phyloP scores from a whole-genome alignment of 2,329 filamentous ascomycete genomes.

The Aspergillus sclerotialis region DNA sequence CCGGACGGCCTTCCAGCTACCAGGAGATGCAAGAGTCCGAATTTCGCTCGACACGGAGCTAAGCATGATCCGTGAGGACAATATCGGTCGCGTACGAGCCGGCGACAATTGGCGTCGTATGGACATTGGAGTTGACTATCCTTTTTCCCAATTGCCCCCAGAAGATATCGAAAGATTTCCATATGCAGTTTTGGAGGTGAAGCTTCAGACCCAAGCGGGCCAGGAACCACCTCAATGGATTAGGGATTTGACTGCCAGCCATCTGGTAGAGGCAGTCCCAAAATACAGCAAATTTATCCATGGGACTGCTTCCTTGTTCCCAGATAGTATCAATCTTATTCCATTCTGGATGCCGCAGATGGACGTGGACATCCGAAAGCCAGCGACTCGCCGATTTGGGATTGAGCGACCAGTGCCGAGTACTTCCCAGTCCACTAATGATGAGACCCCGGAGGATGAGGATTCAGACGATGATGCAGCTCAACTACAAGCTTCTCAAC shows the following conservation, averaged over 20 bases:
- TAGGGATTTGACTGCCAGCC: constrained; percentile 81
- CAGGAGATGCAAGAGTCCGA: constrained; percentile 89
- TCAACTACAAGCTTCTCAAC: constrained; percentile 4
- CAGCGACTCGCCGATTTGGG: constrained; percentile 78
- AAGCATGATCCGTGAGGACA: constrained; percentile 92
- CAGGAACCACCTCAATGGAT: constrained; percentile 97
- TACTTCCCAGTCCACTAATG: constrained; percentile 68
- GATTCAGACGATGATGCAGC: constrained; percentile 55
- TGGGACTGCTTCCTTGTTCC: constrained; percentile 81
- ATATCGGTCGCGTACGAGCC: constrained; percentile 65
- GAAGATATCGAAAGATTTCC: constrained; percentile 88
- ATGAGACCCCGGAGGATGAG: constrained; percentile 66
- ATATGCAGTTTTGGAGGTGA: constrained; percentile 93
- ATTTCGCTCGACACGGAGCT: constrained; percentile 96
- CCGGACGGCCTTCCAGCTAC: constrained; percentile 93
- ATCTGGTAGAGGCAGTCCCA: constrained; percentile 95
- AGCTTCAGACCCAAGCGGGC: constrained; percentile 90
- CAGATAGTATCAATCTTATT: constrained; percentile 76
- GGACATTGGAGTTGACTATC: constrained; percentile 95
- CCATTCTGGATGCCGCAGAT: constrained; percentile 99
- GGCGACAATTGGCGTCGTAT: constrained; percentile 93
- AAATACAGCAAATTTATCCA: constrained; percentile 99
- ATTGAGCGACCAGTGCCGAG: constrained; percentile 74
- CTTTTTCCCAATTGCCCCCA: constrained; percentile 79
- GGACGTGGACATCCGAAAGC: constrained; percentile 95